Percentiles rank a stretch among this genome's conserved stretches.
phyloP scores from a whole-genome alignment of 1,284 basidiomycete species.

The Ustilago xerochloae region DNA sequence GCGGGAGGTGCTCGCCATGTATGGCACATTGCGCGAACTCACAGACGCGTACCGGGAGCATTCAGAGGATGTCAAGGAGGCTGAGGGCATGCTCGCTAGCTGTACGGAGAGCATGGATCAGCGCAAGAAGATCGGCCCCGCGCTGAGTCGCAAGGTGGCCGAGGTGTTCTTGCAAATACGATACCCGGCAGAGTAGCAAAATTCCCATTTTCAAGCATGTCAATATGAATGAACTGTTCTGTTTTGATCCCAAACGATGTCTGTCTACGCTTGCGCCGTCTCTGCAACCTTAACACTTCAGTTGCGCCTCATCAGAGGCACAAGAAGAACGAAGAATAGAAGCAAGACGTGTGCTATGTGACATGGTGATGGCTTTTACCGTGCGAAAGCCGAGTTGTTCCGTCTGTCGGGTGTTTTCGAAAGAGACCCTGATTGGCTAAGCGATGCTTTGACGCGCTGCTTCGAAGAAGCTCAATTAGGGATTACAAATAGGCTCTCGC shows the following conservation, averaged over 20 bases:
- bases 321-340: too few relatives aligned
- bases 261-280: too few relatives aligned
- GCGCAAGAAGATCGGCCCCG: constrained; percentile 48
- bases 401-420: constrained; percentile 41
- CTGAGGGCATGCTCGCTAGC: constrained; percentile 21
- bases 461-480: background rate
- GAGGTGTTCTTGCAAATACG: constrained; percentile 31
- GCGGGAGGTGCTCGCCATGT: constrained; percentile 70
- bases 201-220: too few relatives aligned
- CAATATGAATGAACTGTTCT: too few relatives aligned
- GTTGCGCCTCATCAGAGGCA: too few relatives aligned
- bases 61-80: constrained; percentile 16
- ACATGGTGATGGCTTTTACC: constrained; percentile 2
- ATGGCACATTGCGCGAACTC: constrained; percentile 70
- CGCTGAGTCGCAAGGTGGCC: constrained; percentile 45
- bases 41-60: constrained; percentile 68
- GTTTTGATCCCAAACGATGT: too few relatives aligned
- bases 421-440: constrained; percentile 50
- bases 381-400: constrained; percentile 12
- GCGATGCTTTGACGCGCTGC: constrained; percentile 7
- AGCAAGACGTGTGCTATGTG: too few relatives aligned
- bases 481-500: constrained; percentile 40
- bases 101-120: constrained; percentile 36
- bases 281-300: too few relatives aligned
- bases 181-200: constrained; percentile 17